Evolutionary conservation across 2,329 filamentous ascomycete genomes (phyloP), one percentile per base, ranked within the genome.

Genomic region (Aspergillus fijiensis): DNA sequence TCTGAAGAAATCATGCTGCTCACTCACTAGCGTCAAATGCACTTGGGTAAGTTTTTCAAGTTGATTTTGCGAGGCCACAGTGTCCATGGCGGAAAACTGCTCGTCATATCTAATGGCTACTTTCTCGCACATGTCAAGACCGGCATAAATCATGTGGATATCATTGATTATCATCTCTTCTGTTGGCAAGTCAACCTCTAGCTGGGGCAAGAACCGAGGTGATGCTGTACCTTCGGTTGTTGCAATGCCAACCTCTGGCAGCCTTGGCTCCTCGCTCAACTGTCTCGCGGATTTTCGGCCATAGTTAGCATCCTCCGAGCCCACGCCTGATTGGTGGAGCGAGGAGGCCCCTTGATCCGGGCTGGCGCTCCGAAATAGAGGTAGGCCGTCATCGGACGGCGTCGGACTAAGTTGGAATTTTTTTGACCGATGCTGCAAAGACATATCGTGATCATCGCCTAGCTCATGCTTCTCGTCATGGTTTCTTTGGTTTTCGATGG

Each of bases 21-120:
- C 91, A 63, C 95, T 87, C 0, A 96, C 77, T 0, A 96, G 73
- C 0, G 91, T 95, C 0, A 91, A 82, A 66, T 98, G 94, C 0
- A 97, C 73, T 0, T 89, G 88, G 47, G 96, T 92, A 0, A 97
- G 75, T 0, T 90, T 89, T 64, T 96, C 89, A 89, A 91, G 96
- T 67, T 96, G 90, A 4, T n/a, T n/a, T 55, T 93, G 87, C 31
- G 79, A 74, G n/a, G 76, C 79, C 3, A 87, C 68, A 49, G 77
- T 74, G 16, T 87, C 84, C 0, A 85, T 81, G 9, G 80, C 78
- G 27, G 80, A 76, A 6, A 80, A 79, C 65, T 87, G 84, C 51
- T 84, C 87, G 66, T 94, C 90, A 1, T 96, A 88, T 57, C 96
- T 89, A 0, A 96, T 93, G 67, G 92, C 94, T 67, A 95, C 92